These are phyloP conservation scores for Aspergillus wentii DNA, from an alignment of 495 filamentous ascomycete species.

Conservation along the genomic window DNA sequence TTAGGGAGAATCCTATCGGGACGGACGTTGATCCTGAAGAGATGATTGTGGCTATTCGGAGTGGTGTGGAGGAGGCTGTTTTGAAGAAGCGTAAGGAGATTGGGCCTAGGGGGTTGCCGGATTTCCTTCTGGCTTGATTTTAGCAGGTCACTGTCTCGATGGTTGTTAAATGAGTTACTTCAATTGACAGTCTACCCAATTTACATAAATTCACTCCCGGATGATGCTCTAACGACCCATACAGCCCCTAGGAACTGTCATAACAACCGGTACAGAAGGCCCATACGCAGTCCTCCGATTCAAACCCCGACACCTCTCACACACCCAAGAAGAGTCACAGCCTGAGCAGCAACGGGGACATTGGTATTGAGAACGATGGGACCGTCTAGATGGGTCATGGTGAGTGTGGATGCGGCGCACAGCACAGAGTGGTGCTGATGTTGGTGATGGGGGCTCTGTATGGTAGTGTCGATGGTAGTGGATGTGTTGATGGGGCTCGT, in stretches of 20 bases:
- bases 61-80: neutral
- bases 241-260: too few relatives aligned
- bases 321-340: too few relatives aligned
- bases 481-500: too few relatives aligned
- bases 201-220: neutral
- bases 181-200: neutral
- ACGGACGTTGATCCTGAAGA: neutral
- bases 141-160: neutral
- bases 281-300: conserved; percentile 7
- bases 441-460: too few relatives aligned
- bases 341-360: too few relatives aligned
- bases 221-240: too few relatives aligned
- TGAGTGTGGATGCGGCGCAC: too few relatives aligned
- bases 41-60: neutral
- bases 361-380: too few relatives aligned
- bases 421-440: too few relatives aligned
- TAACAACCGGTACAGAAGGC: conserved; percentile 8
- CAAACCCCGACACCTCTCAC: neutral
- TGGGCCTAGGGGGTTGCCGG: too few relatives aligned
- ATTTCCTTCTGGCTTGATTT: neutral
- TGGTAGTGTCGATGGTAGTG: too few relatives aligned
- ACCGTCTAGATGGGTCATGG: too few relatives aligned
- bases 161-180: neutral
- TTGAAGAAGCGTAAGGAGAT: neutral
- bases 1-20: conserved; percentile 1